Percentiles rank a stretch among this genome's conserved stretches.
Evolutionary conservation across 2,329 filamentous ascomycete genomes (phyloP).

Genomic region (Hymenoscyphus linearis): DNA sequence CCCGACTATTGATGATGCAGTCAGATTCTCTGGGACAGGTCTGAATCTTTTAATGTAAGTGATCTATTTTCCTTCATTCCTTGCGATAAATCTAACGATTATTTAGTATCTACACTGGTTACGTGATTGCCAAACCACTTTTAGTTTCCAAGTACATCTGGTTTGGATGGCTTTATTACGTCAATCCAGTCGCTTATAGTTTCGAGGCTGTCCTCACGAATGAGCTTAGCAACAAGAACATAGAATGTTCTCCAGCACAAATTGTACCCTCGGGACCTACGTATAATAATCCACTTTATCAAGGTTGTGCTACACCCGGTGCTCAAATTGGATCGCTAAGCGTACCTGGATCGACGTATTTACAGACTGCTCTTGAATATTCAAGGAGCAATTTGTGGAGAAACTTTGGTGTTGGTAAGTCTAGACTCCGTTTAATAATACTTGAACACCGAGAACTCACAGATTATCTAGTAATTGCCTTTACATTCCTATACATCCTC

Average conservation of each 20-base stretch:
- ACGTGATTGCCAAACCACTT: constrained; percentile 61
- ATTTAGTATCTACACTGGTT: constrained; percentile 52
- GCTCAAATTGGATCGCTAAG: constrained; percentile 18
- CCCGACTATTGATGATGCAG: constrained; percentile 60
- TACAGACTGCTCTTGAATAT: constrained; percentile 1
- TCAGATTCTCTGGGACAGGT: constrained; percentile 53
- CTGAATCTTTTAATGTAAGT: constrained; percentile 62
- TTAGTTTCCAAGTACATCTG: constrained; percentile 55
- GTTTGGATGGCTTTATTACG: constrained; percentile 54
- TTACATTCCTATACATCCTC: constrained; percentile 66
- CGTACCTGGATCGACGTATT: constrained; percentile 1
- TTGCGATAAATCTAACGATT: neutral
- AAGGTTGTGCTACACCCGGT: constrained; percentile 60
- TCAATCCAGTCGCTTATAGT: constrained; percentile 48
- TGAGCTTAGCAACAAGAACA: constrained; percentile 51
- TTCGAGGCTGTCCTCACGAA: constrained; percentile 60
- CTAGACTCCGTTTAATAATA: neutral
- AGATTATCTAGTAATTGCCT: constrained; percentile 55
- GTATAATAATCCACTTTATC: constrained; percentile 45
- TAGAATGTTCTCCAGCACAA: constrained; percentile 52
- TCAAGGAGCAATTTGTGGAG: constrained; percentile 2
- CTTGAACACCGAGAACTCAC: neutral
- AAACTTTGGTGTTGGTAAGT: constrained; percentile 41
- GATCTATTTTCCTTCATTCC: constrained; percentile 35
- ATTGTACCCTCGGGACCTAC: constrained; percentile 55